Evolutionary conservation across 179 eudicot species (phyloP).

Genomic region (Gypsophila paniculata): DNA sequence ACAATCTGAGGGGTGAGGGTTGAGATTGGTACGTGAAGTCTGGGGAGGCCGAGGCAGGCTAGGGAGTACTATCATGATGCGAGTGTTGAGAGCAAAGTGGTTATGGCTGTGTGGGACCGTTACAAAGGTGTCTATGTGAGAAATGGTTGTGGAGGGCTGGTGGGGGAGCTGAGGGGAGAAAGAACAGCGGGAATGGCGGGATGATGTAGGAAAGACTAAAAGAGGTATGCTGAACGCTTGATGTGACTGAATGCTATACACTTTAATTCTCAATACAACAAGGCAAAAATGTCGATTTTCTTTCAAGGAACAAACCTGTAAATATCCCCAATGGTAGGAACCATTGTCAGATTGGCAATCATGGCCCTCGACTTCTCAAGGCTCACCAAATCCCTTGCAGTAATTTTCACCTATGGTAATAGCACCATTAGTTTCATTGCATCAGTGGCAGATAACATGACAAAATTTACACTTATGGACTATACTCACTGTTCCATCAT

Average conservation of each 20-base stretch:
- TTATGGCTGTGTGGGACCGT: too few relatives aligned
- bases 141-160: too few relatives aligned
- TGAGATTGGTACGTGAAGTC: too few relatives aligned
- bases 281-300: background rate
- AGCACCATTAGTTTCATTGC: background rate
- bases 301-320: constrained; percentile 52
- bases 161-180: too few relatives aligned
- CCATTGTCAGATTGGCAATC: constrained; percentile 73
- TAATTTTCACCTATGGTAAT: constrained; percentile 70
- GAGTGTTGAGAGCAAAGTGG: too few relatives aligned
- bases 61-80: too few relatives aligned
- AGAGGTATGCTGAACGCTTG: background rate
- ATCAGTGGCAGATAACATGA: background rate
- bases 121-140: too few relatives aligned
- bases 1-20: too few relatives aligned
- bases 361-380: constrained; percentile 76
- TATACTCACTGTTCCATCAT: constrained; percentile 72
- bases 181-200: too few relatives aligned
- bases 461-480: constrained; percentile 9
- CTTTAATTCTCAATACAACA: background rate
- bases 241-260: background rate
- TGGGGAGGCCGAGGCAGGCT: too few relatives aligned
- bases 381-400: constrained; percentile 62
- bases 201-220: too few relatives aligned
- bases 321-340: constrained; percentile 81